Percentiles rank a stretch among this genome's conserved stretches.
Evolutionary conservation across 2,329 filamentous ascomycete species (phyloP).

Genomic region (Talaromyces albobiverticillius): DNA sequence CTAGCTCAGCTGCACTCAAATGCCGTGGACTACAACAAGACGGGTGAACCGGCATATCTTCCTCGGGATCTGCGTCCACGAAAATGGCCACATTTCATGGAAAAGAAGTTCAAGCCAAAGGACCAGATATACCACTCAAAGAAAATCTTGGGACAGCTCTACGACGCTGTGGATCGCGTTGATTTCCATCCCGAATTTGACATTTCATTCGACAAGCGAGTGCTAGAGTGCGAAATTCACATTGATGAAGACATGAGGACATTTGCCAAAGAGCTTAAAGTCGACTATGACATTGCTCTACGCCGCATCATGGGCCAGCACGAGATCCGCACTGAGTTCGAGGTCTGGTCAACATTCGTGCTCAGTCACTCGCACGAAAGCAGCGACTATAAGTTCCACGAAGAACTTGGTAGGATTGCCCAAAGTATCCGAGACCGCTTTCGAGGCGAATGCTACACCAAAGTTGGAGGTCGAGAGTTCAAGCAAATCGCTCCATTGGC

Average conservation of each 20-base stretch:
- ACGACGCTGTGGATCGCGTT: slow-evolving; percentile 68
- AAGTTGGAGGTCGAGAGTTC: slow-evolving; percentile 60
- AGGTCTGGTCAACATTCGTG: slow-evolving; percentile 85
- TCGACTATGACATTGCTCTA: slow-evolving; percentile 72
- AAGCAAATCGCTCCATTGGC: slow-evolving; percentile 67
- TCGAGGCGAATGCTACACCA: slow-evolving; percentile 62
- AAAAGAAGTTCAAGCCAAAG: slow-evolving; percentile 54
- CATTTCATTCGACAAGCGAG: slow-evolving; percentile 70
- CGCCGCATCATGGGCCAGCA: slow-evolving; percentile 80
- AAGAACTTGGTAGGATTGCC: slow-evolving; percentile 72
- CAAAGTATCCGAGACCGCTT: slow-evolving; percentile 66
- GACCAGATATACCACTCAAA: slow-evolving; percentile 61
- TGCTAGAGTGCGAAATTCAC: slow-evolving; percentile 60
- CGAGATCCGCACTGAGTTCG: slow-evolving; percentile 82
- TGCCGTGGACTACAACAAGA: slow-evolving; percentile 94
- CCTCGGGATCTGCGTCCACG: slow-evolving; percentile 57
- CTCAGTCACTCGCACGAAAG: slow-evolving; percentile 69
- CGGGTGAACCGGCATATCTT: slow-evolving; percentile 73
- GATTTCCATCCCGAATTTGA: slow-evolving; percentile 73
- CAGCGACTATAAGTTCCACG: slow-evolving; percentile 80
- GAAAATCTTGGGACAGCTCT: slow-evolving; percentile 76
- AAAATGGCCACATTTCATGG: slow-evolving; percentile 84
- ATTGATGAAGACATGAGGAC: slow-evolving; percentile 55
- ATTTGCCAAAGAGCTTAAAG: slow-evolving; percentile 66
- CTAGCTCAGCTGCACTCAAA: slow-evolving; percentile 81